Base-by-base conservation (phyloP, 2,329 filamentous ascomycete genomes). In the Claviceps fusiformis region DNA sequence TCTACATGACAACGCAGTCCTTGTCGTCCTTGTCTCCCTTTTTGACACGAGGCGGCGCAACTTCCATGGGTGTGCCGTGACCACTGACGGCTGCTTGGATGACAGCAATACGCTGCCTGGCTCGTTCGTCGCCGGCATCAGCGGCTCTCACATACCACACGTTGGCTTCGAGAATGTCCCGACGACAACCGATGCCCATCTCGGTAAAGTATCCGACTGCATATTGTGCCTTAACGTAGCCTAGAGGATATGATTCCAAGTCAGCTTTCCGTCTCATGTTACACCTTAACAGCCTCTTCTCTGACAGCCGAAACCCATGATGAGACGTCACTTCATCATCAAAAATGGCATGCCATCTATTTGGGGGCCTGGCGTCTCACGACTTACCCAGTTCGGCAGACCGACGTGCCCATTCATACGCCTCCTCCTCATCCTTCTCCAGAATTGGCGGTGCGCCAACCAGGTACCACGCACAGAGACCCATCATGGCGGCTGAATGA, bases 81-180 rank as follows among this genome's bases (percentile, higher is more conserved):
- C 78, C 79, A 59, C 75, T 80, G 35, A 91, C 87, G 11, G 93
- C 92, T 9, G 87, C 86, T 58, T 87, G 82, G 58, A 98, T 98
- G 45, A 90, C 88, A 24, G 86, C 83, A 54, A 98, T 77, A 31
- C 93, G 82, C 64, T 93, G 86, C 68, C 86, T 92, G 52, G 93
- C 93, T 56, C 90, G 82, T 63, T 93, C 88, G 64, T 97, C 91
- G 50, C 92, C 93, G 52, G 89, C 82, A 61, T 95, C 92, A 17
- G 93, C 92, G 5, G 93, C 93, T 70, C 88, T 89, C 62, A 98
- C 92, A 67, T 98, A 98, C 92, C 91, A 97, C 37, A 95, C 88
- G 65, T 98, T 98, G 62, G 93, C 92, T 69, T 96, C 91, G 47
- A 98, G 79, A n/a, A 92, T 84, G 68, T 98, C 93, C 51, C 89